Base-by-base conservation (phyloP, 176 grass and related monocot species). In the Poa annua region DNA sequence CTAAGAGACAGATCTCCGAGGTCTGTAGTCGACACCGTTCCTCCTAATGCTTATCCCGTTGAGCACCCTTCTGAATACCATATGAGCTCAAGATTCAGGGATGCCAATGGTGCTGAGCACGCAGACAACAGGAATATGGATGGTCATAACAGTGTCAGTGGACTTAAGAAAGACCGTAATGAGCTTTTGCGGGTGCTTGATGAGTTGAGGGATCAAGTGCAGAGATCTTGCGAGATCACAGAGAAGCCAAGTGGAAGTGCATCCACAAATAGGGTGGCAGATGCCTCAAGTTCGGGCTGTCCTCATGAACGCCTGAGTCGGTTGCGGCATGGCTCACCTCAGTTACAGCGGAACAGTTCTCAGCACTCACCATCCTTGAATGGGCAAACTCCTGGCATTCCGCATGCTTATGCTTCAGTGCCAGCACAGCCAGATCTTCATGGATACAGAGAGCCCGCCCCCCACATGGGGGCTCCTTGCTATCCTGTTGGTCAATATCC, bases 181-280 rank as follows among this genome's bases (percentile, higher is more conserved):
- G 86, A 92, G 62, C 91, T 98, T 71, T 70, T 98, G 67, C 45
- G 71, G 79, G 88, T 96, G 87, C 93, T 99, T 29, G 91, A 94
- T 92, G 93, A 99, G 77, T 62, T 99, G 63, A 88, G 97, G 56
- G 91, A 93, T 45, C 91, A 96, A 82, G 87, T 98, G 7, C 92
- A 96, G 68, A 84, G 81, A 88, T 93, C 93, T 2, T 92, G 91
- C 24, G 85, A 98, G 81, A 90, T 89, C 13, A 66, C 78, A 16
- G 85, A 88, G 65, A 91, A 96, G 76, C 91, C 88, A 80, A 85
- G 83, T 82, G 70, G 8, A 49, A 48, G 44, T 49, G 44, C 70
- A 7, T 73, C 70, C 12, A 73, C 70, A 73, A 32, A 48, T 17
- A 83, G 78, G 68, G 50, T n/a, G 45, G 62, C 7, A 0, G 83